These are phyloP conservation scores for Tephrocybe sp. DNA, from an alignment of 768 basidiomycete genomes.

Conservation along the genomic window DNA sequence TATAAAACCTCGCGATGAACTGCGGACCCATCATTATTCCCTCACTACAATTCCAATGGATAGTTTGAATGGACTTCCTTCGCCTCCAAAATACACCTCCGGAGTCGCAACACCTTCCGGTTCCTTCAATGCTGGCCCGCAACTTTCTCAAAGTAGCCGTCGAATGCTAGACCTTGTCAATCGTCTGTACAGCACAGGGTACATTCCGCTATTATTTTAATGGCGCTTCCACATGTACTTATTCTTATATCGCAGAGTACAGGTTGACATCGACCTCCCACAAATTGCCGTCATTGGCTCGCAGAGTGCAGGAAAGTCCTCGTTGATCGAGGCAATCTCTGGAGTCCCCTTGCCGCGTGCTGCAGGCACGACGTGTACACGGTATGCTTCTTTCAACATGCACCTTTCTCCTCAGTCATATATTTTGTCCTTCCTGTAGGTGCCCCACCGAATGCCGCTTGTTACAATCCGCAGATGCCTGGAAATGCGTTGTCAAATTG, in stretches of 20 bases:
- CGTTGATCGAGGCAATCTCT: constrained; percentile 74
- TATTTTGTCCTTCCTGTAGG: constrained; percentile 23
- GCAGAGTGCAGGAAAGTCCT: constrained; percentile 76
- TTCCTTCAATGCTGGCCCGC: constrained; percentile 47
- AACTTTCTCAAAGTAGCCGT: constrained; percentile 33
- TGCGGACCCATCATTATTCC: no score
- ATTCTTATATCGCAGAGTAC: constrained; percentile 41
- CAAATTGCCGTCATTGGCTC: constrained; percentile 71
- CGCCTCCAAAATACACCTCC: background rate
- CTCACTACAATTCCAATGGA: no score
- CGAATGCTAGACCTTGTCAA: constrained; percentile 53
- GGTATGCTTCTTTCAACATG: constrained; percentile 34
- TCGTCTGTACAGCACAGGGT: constrained; percentile 56
- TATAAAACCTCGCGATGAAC: no score
- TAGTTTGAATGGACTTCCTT: background rate
- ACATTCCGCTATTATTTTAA: constrained; percentile 5
- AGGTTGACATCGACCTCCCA: constrained; percentile 69
- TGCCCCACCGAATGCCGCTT: constrained; percentile 60
- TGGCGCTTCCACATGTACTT: background rate
- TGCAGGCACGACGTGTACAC: constrained; percentile 74
- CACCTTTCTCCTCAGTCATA: background rate
- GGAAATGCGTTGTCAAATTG: constrained; percentile 52
- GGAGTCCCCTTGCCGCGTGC: constrained; percentile 69
- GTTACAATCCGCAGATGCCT: constrained; percentile 32
- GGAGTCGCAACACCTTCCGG: background rate